These are phyloP conservation scores for Cladophialophora bantiana DNA, from an alignment of 2,329 filamentous ascomycete genomes.

Conservation along the genomic window DNA sequence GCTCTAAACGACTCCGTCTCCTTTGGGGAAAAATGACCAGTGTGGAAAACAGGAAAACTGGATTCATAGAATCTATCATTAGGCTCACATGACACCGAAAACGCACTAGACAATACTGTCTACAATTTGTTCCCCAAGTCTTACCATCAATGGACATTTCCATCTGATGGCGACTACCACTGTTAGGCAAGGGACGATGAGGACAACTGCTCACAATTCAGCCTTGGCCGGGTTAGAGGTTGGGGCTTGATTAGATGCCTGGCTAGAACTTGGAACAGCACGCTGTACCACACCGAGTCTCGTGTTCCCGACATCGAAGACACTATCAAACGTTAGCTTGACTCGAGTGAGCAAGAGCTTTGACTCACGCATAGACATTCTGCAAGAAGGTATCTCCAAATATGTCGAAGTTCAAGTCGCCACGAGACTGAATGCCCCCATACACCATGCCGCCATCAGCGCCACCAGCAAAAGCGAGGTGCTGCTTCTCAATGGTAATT, in stretches of 20 bases:
- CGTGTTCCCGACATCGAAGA: slow-evolving; percentile 68
- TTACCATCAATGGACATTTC: not conserved
- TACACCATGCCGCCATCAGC: slow-evolving; percentile 60
- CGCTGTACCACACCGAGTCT: slow-evolving; percentile 67
- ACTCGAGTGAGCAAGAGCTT: not conserved
- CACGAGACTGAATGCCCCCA: slow-evolving; percentile 70
- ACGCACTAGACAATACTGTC: not conserved
- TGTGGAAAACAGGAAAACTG: too few relatives aligned
- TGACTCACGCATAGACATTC: slow-evolving; percentile 66
- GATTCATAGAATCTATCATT: not conserved
- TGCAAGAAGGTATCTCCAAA: slow-evolving; percentile 70
- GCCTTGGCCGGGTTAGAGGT: not conserved
- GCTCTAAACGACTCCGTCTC: too few relatives aligned
- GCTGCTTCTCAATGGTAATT: slow-evolving; percentile 69
- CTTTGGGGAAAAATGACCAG: too few relatives aligned
- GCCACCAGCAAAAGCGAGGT: slow-evolving; percentile 61
- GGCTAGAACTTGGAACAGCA: slow-evolving; percentile 45
- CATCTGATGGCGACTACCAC: not conserved
- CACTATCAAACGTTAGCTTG: slow-evolving; percentile 45
- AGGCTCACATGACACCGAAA: not conserved
- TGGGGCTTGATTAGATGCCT: not conserved
- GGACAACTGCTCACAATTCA: not conserved
- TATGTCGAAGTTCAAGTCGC: slow-evolving; percentile 65
- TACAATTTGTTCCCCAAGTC: not conserved
- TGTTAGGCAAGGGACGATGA: not conserved